Base-by-base conservation (phyloP, 2,329 filamentous ascomycete species). In the Aaosphaeria arxii region DNA sequence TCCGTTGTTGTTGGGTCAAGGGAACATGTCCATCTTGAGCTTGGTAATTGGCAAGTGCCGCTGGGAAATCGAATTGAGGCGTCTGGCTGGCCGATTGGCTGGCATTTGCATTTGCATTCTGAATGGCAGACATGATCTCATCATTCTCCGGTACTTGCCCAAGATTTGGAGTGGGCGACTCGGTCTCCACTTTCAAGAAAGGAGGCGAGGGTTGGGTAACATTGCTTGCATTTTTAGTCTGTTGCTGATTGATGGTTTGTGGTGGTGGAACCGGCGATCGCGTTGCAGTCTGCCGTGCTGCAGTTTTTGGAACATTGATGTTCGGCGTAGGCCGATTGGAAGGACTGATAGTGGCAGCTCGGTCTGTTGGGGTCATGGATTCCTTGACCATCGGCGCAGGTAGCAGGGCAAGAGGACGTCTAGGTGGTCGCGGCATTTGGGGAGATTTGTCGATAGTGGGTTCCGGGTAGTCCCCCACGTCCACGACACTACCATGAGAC, bases 401-500 rank as follows among this genome's bases (percentile, higher is more conserved):
- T 13, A 71, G 54, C 43, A 73, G 59, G 5, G 67, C 64, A 44
- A 73, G 64, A 11, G 70, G 70, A 32, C 61, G 59, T 48, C 62
- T 70, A 30, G 46, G 59, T 42, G 35, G 50, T 47, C 66, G 73
- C 63, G 54, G 74, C 63, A 56, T 69, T 35, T 60, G 58, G 7
- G 63, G 61, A 5, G 62, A 64, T 40, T 65, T 64, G 44, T 54
- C 58, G 45, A 67, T 46, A 11, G 63, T 58, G 38, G 61, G 73
- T 51, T 60, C 71, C 43, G 64, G 71, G 50, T 75, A 78, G 59
- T 85, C 81, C n/a, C 76, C 78, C 40, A 85, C 75, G 61, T 86
- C 83, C 29, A 85, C 81, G 7, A 86, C 78, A 57, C 81, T 83
- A 17, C 81, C 79, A 55, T 81, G 80, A 11, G 71, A 71, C 50